Base-by-base conservation (phyloP, 2,329 filamentous ascomycete species). In the Colletotrichum musae region DNA sequence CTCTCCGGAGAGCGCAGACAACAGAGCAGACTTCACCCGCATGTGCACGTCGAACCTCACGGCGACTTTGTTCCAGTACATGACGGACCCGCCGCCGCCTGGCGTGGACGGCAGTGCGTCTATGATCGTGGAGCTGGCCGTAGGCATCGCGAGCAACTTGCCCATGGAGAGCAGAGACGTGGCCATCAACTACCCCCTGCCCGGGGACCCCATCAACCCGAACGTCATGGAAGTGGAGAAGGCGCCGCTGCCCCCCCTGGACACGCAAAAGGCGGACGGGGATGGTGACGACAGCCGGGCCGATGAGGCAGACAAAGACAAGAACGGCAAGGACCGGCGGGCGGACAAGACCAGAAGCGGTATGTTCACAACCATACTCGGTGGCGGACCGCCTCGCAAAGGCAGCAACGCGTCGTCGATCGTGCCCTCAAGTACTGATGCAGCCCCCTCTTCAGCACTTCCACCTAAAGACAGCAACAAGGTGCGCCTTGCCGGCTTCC, bases 131-230 rank as follows among this genome's bases (percentile, higher is more conserved):
- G 95, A 98, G 80, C 87, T 98, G 58, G 94, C 95, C 0, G 88
- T 98, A 36, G 92, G 91, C 70, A 94, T 99, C 72, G 90, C 93
- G 0, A 89, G 92, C 68, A 97, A 98, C 78, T 83, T 98, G 53
- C 95, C 96, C 0, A 83, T 97, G 47, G 96, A 99, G 81, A 96
- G 94, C 74, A 90, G 96, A 72, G 96, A 98, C 76, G 93, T 99
- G 16, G 91, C 90, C 51, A 92, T 99, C 70, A 90, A 92, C 71
- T 98, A 97, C 77, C 94, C 95, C 60, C 83, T 92, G 66, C 95
- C 96, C 0, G 93, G 93, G 51, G 88, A 92, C 52, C 79, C 86
- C 50, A 85, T 98, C 66, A 86, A 91, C 70, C 84, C 89, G 2
- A 88, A 91, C 5, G 86, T 93, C 71, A 98, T 98, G 95, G 97